These are phyloP conservation scores for Chlamydomonas schloesseri DNA, from an alignment of 139 green algal species.

Conservation along the genomic window DNA sequence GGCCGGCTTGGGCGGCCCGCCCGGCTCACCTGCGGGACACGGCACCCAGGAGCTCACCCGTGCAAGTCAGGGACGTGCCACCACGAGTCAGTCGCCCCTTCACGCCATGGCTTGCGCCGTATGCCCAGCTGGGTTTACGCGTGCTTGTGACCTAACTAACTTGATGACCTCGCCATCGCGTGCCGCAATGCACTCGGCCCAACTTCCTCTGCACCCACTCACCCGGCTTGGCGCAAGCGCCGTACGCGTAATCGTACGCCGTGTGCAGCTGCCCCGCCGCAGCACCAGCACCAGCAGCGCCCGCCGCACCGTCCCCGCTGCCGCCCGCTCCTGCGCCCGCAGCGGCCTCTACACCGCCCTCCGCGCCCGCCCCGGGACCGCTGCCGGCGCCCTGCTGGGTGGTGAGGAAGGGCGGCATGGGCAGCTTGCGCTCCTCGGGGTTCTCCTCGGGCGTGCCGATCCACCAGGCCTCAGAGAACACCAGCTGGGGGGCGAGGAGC, in stretches of 20 bases:
- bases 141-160: no score
- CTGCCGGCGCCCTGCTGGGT: not conserved
- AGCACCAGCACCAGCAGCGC: not conserved
- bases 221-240: conserved; percentile 42
- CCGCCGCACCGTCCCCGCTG: no score
- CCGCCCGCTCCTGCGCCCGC: no score
- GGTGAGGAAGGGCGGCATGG: conserved; percentile 72
- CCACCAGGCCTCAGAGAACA: conserved; percentile 87
- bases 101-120: no score
- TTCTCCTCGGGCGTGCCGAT: conserved; percentile 86
- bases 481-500: conserved; percentile 62
- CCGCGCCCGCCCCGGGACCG: not conserved
- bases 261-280: conserved; percentile 11
- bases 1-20: not conserved
- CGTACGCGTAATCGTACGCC: conserved; percentile 45
- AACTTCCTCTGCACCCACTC: no score
- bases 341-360: not conserved
- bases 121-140: no score
- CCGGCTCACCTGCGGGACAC: conserved; percentile 26
- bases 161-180: no score
- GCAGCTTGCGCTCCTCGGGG: conserved; percentile 79
- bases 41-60: no score
- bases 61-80: no score
- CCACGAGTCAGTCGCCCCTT: no score
- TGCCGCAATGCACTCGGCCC: no score